Percentiles rank a stretch among this genome's conserved stretches.
Conservation (phyloP, 2,329 filamentous ascomycete species). For the Lasiodiplodia sp. region DNA sequence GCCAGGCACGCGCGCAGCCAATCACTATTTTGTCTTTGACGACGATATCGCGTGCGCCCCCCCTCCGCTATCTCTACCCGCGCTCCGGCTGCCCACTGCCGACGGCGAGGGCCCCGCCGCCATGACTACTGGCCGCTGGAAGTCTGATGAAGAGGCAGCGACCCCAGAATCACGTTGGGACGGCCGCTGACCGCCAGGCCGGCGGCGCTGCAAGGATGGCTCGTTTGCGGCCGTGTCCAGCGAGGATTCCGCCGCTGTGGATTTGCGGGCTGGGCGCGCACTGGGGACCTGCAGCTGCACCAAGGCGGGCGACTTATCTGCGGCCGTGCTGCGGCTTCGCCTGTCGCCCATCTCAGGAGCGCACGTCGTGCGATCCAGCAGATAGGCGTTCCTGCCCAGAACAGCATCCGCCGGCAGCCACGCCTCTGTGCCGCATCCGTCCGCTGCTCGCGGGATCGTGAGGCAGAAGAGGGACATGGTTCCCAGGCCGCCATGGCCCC, state of each 20-base stretch:
- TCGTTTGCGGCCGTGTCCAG: conserved; percentile 9
- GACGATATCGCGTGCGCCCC: conserved; percentile 22
- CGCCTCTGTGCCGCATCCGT: conserved; percentile 5
- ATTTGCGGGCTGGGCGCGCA: conserved; percentile 11
- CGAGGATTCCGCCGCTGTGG: conserved; percentile 21
- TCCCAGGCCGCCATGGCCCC: conserved; percentile 5
- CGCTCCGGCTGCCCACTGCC: conserved; percentile 24
- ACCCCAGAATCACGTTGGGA: not conserved
- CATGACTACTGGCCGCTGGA: not conserved
- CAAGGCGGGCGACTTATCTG: conserved; percentile 22
- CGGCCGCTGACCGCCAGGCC: conserved; percentile 15
- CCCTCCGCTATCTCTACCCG: conserved; percentile 23
- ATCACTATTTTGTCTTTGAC: conserved; percentile 28
- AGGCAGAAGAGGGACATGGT: conserved; percentile 12
- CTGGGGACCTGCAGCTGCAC: conserved; percentile 25
- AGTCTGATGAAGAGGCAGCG: not conserved
- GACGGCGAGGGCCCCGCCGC: conserved; percentile 18
- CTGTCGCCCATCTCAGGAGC: conserved; percentile 13
- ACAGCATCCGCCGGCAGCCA: conserved; percentile 6
- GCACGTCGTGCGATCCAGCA: conserved; percentile 11
- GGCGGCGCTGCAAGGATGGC: conserved; percentile 19
- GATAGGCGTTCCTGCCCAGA: conserved; percentile 21
- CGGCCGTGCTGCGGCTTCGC: conserved; percentile 22
- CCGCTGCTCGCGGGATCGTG: not conserved
- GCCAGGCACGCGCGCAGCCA: conserved; percentile 24